These are phyloP conservation scores for Grosmannia huntii DNA, from an alignment of 2,329 filamentous ascomycete genomes.

Conservation along the genomic window DNA sequence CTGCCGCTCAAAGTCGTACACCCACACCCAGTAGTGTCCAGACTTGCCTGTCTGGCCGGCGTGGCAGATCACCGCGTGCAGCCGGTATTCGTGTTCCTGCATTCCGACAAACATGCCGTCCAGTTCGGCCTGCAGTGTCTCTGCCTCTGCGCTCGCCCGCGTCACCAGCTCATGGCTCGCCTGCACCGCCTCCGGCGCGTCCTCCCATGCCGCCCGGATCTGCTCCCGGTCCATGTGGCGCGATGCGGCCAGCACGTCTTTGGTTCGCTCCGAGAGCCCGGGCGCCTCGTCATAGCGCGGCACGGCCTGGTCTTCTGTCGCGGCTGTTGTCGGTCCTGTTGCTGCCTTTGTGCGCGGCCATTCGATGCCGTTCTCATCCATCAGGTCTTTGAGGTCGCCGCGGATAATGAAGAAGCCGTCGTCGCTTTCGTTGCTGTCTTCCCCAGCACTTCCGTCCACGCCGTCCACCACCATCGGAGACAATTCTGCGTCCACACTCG, in stretches of 20 bases:
- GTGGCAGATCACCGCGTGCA: conserved; percentile 92
- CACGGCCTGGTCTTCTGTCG: background rate
- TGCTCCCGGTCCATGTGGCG: background rate
- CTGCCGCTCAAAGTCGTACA: conserved; percentile 70
- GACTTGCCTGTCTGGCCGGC: conserved; percentile 52
- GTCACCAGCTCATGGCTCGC: conserved; percentile 2
- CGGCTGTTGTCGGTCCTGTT: background rate
- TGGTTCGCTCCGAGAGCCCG: background rate
- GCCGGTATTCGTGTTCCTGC: conserved; percentile 56
- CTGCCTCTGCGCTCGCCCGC: background rate
- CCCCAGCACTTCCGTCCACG: background rate
- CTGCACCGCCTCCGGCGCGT: background rate
- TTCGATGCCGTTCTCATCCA: conserved; percentile 21
- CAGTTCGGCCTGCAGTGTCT: conserved; percentile 21
- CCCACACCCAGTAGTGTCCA: conserved; percentile 96
- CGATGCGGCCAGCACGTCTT: conserved; percentile 1
- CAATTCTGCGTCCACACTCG: background rate
- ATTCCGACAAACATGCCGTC: conserved; percentile 48
- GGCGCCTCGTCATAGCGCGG: background rate
- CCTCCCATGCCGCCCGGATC: conserved; percentile 3
- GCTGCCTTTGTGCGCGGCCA: background rate
- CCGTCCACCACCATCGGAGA: background rate
- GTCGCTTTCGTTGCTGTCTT: background rate
- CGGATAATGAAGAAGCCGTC: conserved; percentile 11
- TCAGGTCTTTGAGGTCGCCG: conserved; percentile 14